Base-by-base conservation (phyloP, 371 early-diverging fungal genomes). In the Mortierella sp. region DNA sequence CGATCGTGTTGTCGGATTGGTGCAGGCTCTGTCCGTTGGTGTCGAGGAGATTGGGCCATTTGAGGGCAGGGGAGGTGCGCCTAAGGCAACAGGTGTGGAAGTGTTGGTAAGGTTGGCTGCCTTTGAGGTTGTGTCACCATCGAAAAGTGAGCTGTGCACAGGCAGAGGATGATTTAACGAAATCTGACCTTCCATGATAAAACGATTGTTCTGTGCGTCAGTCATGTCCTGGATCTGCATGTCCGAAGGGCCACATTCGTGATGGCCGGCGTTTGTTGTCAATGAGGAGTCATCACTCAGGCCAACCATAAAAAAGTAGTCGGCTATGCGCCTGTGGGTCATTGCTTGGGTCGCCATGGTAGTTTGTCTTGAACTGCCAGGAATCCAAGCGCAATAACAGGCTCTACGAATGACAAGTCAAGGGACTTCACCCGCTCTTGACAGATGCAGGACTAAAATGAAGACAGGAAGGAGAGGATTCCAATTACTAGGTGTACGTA, bases 241-340 rank as follows among this genome's bases (percentile, higher is more conserved):
- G n/a, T n/a, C n/a, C n/a, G n/a, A n/a, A n/a, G 21, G 27, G 4
- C 15, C 15, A 11, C 50, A 26, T 19, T 26, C 2, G 39, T 21
- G 15, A 41, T n/a, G 21, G 19, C 8, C 27, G 6, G 7, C 39
- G 37, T 14, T 46, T 41, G 39, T 31, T 42, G 26, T 21, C 2
- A 73, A 50, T 8, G 30, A 14, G 44, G 39, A 63, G 56, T 75
- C 58, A 34, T 75, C 64, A 9, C 30, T 23, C 47, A 75, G 41
- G 14, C 76, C 64, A 11, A 75, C 76, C 60, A 75, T 75, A 58
- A 75, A 62, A 23, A 62, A 62, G 23, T 62, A 62, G 63, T 62
- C 63, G 28, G 69, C 69, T 32, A 68, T 62, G 54, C 76, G 76
- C 12, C 60, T 68, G 19, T 69, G 76, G 4, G 67, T 24, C 39